Base-by-base conservation (phyloP, 805 yeast genomes). In the Wickerhamomyces canadensis region DNA sequence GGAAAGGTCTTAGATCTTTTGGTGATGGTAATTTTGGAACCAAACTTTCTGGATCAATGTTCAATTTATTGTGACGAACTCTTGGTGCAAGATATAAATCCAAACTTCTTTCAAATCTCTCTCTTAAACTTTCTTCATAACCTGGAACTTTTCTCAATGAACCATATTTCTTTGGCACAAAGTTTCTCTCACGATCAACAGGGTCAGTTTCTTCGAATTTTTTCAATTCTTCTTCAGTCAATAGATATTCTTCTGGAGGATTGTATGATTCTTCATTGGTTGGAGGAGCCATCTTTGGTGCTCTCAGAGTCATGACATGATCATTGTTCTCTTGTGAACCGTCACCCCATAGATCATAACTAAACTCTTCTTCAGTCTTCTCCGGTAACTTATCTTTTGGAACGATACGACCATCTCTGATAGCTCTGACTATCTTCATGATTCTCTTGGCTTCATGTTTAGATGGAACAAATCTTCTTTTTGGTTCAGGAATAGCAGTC, bases 11-110 rank as follows among this genome's bases (percentile, higher is more conserved):
- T 52, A 93, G 71, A 62, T 93, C 98, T 62, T 87, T 81, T 42
- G 98, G 98, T 17, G 96, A 85, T 27, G 98, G 98, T 49, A 93
- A 74, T 54, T 93, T 95, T 10, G 98, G 98, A 49, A 93, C 80
- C 55, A 93, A 75, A 28, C 95, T 83, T 48, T 93, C 98, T 7
- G 98, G 98, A 54, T 93, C 98, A 52, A 93, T 87, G 59, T 89
- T 83, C 55, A 88, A 72, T 62, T 88, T 88, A 60, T 85, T 82
- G 52, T 80, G 86, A 55, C 96, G 85, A 37, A 86, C 91, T 65
- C 98, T 80, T 45, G 98, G 98, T 3, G 98, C 98, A 49, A 93
- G 68, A 57, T 93, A 93, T 50, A 91, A 70, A 65, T 93, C 98
- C 57, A 93, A 69, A 49, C 93, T 84, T 57, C 98, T 78, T 67